phyloP scores from a whole-genome alignment of 1,284 basidiomycete genomes.

The Pseudozyma sp. region DNA sequence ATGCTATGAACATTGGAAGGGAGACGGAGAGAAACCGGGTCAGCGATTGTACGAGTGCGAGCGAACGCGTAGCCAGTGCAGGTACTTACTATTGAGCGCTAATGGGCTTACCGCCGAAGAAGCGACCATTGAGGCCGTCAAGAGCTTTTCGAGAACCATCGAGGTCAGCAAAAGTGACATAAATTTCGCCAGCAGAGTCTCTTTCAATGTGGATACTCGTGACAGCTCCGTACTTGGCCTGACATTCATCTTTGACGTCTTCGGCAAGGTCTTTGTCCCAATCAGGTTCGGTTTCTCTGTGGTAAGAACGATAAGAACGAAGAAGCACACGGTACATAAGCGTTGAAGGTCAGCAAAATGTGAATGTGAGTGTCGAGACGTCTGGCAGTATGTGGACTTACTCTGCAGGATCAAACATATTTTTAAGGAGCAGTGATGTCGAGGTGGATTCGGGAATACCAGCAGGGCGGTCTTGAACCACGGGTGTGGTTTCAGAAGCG shows the following conservation, averaged over 20 bases:
- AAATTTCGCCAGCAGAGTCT: conserved; percentile 92
- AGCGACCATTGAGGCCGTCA: conserved; percentile 87
- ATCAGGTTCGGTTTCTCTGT: conserved; percentile 85
- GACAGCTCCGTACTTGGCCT: conserved; percentile 88
- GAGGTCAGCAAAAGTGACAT: conserved; percentile 86
- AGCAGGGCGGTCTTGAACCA: conserved; percentile 74
- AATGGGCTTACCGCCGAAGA: conserved; percentile 65
- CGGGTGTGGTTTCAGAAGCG: conserved; percentile 12
- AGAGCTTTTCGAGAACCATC: conserved; percentile 85
- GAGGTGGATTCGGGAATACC: conserved; percentile 43
- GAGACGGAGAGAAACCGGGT: neutral
- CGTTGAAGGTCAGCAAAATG: neutral
- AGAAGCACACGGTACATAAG: neutral
- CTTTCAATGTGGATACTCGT: conserved; percentile 90
- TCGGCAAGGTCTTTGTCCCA: conserved; percentile 97
- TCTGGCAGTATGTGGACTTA: conserved; percentile 2
- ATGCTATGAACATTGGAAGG: conserved; percentile 22
- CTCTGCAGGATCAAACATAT: conserved; percentile 97
- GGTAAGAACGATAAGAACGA: neutral
- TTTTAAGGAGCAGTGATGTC: conserved; percentile 76
- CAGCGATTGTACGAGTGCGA: neutral
- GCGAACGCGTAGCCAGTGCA: neutral
- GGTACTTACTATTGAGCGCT: conserved; percentile 62
- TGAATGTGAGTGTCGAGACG: neutral
- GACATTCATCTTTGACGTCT: conserved; percentile 93